Conservation (phyloP, 2,329 filamentous ascomycete genomes). For the Scedosporium dehoogii region DNA sequence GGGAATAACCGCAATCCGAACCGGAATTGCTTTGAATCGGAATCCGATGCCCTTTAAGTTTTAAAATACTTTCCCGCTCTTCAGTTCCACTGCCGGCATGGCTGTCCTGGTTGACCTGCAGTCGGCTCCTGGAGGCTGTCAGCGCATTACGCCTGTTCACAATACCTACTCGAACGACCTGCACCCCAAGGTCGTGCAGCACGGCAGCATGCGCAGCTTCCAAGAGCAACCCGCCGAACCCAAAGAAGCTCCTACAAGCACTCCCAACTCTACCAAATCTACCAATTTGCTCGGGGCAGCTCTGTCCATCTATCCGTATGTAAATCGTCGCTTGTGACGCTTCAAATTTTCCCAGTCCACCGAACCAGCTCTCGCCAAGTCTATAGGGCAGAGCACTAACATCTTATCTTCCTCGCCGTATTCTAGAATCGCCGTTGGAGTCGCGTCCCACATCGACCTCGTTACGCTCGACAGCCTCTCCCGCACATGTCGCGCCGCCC, state of each 20-base stretch:
- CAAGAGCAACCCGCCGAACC: background rate
- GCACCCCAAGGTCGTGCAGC: background rate
- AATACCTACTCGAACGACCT: background rate
- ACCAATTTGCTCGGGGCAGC: background rate
- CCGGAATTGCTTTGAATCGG: background rate
- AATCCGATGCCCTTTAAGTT: background rate
- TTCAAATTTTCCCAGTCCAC: background rate
- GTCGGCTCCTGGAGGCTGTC: background rate
- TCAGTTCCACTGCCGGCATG: background rate
- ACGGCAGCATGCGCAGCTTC: background rate
- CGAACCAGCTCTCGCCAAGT: background rate
- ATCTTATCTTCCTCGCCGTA: background rate
- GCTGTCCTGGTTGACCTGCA: background rate
- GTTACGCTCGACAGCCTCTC: constrained; percentile 80
- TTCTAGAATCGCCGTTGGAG: constrained; percentile 63
- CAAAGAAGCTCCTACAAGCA: background rate
- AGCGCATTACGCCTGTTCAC: background rate
- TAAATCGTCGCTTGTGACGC: background rate
- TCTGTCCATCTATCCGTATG: constrained; percentile 1
- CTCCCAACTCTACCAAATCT: background rate
- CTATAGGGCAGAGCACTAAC: background rate
- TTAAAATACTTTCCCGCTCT: background rate
- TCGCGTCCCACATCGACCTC: constrained; percentile 72
- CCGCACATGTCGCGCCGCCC: constrained; percentile 70
- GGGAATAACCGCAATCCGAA: background rate